These are phyloP conservation scores for Cercospora sp. DNA, from an alignment of 2,329 filamentous ascomycete species.

Conservation along the genomic window DNA sequence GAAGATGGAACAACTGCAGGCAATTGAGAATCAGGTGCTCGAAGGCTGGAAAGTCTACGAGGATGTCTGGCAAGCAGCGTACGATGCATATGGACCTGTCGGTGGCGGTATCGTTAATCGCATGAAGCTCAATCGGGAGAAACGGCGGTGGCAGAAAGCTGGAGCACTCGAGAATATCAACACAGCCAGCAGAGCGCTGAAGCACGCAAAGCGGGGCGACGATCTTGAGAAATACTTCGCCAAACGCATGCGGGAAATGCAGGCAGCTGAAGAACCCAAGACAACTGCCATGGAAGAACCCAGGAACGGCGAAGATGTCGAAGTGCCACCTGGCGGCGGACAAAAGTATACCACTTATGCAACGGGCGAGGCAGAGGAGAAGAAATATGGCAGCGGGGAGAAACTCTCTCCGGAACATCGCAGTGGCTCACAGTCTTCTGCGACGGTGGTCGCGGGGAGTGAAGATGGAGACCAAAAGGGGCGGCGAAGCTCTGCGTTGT, in stretches of 20 bases:
- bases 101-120: conserved; percentile 28
- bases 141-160: conserved; percentile 34
- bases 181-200: conserved; percentile 34
- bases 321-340: conserved; percentile 10
- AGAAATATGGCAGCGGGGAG: neutral
- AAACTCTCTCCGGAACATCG: neutral
- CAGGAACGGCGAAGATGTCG: neutral
- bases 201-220: conserved; percentile 30
- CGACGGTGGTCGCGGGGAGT: neutral
- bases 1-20: conserved; percentile 21
- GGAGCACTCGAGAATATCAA: conserved; percentile 39
- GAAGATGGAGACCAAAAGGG: conserved; percentile 4
- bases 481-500: neutral
- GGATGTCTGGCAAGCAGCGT: conserved; percentile 35
- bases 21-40: conserved; percentile 26
- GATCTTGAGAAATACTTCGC: conserved; percentile 35
- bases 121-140: conserved; percentile 30
- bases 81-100: conserved; percentile 24
- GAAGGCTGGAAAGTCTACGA: conserved; percentile 39
- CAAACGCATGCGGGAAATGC: conserved; percentile 5
- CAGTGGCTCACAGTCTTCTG: neutral
- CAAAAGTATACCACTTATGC: conserved; percentile 2
- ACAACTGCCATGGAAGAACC: neutral
- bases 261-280: conserved; percentile 5
- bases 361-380: conserved; percentile 3